Percentiles rank a stretch among this genome's conserved stretches.
Evolutionary conservation across 2,329 filamentous ascomycete genomes (phyloP).

Genomic region (Colletotrichum plurivorum): DNA sequence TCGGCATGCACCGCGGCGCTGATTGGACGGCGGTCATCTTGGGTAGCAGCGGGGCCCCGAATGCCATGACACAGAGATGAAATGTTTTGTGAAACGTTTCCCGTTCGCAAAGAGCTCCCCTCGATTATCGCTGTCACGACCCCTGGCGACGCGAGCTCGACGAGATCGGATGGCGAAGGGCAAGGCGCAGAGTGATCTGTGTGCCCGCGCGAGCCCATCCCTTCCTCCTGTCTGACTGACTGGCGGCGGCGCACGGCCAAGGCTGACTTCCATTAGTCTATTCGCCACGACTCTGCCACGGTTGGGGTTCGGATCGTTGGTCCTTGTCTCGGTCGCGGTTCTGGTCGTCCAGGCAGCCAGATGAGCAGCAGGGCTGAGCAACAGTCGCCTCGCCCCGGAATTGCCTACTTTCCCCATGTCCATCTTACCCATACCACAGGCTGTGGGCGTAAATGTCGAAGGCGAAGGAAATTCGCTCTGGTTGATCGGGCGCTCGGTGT

Average conservation of each 20-base stretch:
- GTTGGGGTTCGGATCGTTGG: conserved; percentile 3
- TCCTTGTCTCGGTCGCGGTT: background rate
- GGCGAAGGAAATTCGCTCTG: conserved; percentile 5
- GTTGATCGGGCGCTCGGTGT: conserved; percentile 28
- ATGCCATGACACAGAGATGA: conserved; percentile 38
- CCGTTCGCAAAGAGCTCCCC: conserved; percentile 21
- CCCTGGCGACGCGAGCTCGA: conserved; percentile 7
- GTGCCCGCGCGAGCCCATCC: background rate
- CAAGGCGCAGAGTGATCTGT: conserved; percentile 3
- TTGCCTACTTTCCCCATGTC: too few relatives aligned
- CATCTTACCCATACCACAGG: too few relatives aligned
- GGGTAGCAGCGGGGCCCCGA: conserved; percentile 19
- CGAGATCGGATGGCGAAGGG: conserved; percentile 29
- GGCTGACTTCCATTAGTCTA: conserved; percentile 9
- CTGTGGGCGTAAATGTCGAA: background rate
- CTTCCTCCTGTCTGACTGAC: background rate
- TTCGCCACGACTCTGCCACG: conserved; percentile 3
- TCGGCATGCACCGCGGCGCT: conserved; percentile 28
- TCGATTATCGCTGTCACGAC: conserved; percentile 15
- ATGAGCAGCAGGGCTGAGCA: conserved; percentile 21
- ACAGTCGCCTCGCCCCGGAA: background rate
- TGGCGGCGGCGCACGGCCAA: conserved; percentile 8
- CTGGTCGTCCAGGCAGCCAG: conserved; percentile 34
- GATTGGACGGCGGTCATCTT: conserved; percentile 25
- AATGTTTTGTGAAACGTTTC: conserved; percentile 37